phyloP scores from a whole-genome alignment of 2,329 filamentous ascomycete genomes.

The Intubia oerlemansii region DNA sequence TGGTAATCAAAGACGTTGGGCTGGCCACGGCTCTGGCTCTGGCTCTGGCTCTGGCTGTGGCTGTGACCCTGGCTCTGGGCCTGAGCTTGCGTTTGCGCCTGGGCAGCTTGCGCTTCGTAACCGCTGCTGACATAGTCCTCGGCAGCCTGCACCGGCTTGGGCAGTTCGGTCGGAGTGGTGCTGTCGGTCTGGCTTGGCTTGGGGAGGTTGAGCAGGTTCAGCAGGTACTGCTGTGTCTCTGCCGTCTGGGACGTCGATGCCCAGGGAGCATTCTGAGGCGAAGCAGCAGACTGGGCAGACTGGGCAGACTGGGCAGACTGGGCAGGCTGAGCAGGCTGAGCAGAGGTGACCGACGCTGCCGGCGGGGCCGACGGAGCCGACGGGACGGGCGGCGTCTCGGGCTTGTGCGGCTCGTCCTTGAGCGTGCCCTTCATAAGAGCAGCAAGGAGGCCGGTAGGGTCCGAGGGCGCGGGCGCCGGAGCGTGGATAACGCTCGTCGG shows the following conservation, averaged over 20 bases:
- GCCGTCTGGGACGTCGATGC: constrained; percentile 30
- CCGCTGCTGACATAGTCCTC: too few relatives aligned
- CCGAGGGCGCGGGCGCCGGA: constrained; percentile 31
- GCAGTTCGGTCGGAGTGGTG: neutral
- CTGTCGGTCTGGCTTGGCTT: constrained; percentile 41
- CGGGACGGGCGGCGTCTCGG: constrained; percentile 5
- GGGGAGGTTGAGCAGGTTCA: constrained; percentile 66
- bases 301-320: constrained; percentile 11
- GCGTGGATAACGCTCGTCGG: constrained; percentile 25
- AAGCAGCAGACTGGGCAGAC: too few relatives aligned
- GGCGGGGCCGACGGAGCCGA: too few relatives aligned
- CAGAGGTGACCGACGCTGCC: neutral
- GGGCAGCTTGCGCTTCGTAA: too few relatives aligned
- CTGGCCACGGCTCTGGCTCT: neutral
- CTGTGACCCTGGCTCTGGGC: too few relatives aligned
- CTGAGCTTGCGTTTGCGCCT: too few relatives aligned
- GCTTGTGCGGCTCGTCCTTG: constrained; percentile 18
- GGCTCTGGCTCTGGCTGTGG: constrained; percentile 9
- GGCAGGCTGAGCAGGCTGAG: constrained; percentile 8
- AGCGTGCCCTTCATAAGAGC: constrained; percentile 37
- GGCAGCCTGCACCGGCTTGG: too few relatives aligned
- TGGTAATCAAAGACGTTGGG: constrained; percentile 6
- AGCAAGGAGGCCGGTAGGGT: constrained; percentile 35
- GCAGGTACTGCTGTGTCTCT: constrained; percentile 66
- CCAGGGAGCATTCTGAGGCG: too few relatives aligned